Percentiles rank a stretch among this genome's conserved stretches.
Evolutionary conservation across 495 filamentous ascomycete genomes (phyloP).

Genomic region (Bacidia gigantensis): DNA sequence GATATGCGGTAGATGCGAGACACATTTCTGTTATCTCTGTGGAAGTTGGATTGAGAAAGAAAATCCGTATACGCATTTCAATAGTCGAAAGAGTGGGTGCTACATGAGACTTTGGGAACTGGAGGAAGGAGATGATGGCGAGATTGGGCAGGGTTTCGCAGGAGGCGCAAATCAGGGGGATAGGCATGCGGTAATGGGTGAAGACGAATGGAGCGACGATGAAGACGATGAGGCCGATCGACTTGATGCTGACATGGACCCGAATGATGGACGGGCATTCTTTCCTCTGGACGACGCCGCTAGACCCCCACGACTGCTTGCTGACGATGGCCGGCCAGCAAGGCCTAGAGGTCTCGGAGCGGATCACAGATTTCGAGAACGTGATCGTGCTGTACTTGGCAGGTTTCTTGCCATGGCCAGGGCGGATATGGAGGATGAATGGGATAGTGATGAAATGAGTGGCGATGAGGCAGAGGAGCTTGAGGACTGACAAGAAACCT

Average conservation of each 20-base stretch:
- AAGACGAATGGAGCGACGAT: slow-evolving; percentile 3
- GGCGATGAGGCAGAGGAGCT: slow-evolving; percentile 18
- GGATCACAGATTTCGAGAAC: background rate
- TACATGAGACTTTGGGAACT: slow-evolving; percentile 83
- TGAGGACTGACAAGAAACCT: background rate
- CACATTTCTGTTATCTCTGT: slow-evolving; percentile 96
- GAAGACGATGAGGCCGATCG: slow-evolving; percentile 8
- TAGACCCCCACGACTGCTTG: too few species aligned
- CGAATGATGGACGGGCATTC: too few species aligned
- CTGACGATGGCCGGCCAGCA: background rate
- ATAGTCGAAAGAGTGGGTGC: slow-evolving; percentile 49
- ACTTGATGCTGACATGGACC: too few species aligned
- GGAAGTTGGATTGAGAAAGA: slow-evolving; percentile 63
- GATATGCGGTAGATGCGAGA: slow-evolving; percentile 77
- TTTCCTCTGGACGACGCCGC: too few species aligned
- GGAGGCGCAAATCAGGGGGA: slow-evolving; percentile 26
- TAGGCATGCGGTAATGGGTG: slow-evolving; percentile 6
- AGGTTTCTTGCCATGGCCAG: slow-evolving; percentile 39
- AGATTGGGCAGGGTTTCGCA: slow-evolving; percentile 39
- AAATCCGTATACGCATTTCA: slow-evolving; percentile 87
- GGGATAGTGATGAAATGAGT: slow-evolving; percentile 49
- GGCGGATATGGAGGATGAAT: slow-evolving; percentile 48
- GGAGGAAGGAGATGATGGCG: slow-evolving; percentile 64
- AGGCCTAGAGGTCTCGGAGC: background rate
- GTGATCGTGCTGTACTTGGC: slow-evolving; percentile 27